Evolutionary conservation across 192 early-diverging fungal species (phyloP).

Genomic region (Jimgerdemannia flammicorona): DNA sequence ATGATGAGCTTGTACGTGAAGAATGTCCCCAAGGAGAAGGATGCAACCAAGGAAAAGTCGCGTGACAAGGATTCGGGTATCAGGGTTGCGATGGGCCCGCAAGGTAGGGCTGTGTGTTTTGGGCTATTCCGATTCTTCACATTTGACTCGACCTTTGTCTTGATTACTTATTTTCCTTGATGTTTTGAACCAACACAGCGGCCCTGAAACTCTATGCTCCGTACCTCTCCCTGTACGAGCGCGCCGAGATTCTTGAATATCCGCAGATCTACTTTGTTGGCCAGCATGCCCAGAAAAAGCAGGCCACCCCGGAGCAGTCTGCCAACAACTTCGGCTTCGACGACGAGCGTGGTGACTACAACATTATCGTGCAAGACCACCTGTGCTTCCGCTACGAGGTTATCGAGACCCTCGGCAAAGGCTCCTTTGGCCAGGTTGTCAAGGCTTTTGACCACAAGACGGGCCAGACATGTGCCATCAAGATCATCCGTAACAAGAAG

Average conservation of each 20-base stretch:
- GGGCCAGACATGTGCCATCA: slow-evolving; percentile 79
- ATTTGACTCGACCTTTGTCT: not conserved
- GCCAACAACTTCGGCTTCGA: slow-evolving; percentile 67
- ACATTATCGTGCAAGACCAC: slow-evolving; percentile 87
- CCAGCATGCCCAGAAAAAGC: slow-evolving; percentile 58
- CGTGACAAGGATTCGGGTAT: not conserved
- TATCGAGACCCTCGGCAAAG: slow-evolving; percentile 84
- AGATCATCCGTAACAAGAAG: slow-evolving; percentile 95
- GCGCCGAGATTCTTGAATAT: slow-evolving; percentile 79
- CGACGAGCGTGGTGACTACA: slow-evolving; percentile 93
- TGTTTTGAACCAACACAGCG: slow-evolving; percentile 30
- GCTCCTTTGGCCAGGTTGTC: slow-evolving; percentile 88
- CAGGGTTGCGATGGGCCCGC: not conserved
- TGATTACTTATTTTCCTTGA: not conserved
- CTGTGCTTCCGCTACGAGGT: slow-evolving; percentile 91
- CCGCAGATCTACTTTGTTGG: slow-evolving; percentile 89
- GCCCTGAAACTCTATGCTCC: slow-evolving; percentile 64
- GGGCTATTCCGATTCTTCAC: not conserved
- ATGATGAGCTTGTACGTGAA: not conserved
- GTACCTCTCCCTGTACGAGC: slow-evolving; percentile 82
- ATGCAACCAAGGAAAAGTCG: slow-evolving; percentile 5
- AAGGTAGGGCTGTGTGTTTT: not conserved
- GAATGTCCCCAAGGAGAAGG: not conserved
- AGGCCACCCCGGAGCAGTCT: slow-evolving; percentile 54
- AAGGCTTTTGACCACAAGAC: slow-evolving; percentile 93